Evolutionary conservation across 129 eudicot genomes (phyloP).

Genomic region (Smallanthus sonchifolius): DNA sequence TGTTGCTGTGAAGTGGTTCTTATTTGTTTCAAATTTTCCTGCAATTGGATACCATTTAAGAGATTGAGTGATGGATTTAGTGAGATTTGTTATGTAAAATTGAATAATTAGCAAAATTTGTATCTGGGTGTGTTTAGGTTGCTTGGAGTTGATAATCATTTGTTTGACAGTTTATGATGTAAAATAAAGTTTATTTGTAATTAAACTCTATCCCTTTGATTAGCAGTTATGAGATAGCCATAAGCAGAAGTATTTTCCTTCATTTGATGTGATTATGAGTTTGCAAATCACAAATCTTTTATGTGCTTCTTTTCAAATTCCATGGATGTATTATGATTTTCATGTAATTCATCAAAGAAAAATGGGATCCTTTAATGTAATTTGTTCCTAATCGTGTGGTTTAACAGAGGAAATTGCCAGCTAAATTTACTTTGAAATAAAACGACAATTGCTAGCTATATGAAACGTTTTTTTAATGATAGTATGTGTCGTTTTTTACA

Average conservation of each 20-base stretch:
- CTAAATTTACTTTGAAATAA: slow-evolving; percentile 9
- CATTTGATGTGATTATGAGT: background rate
- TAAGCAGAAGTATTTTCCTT: background rate
- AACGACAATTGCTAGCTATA: slow-evolving; percentile 12
- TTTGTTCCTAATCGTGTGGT: background rate
- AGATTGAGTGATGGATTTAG: background rate
- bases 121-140: background rate
- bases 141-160: background rate
- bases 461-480: background rate
- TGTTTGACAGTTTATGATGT: background rate
- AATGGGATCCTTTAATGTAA: background rate
- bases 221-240: background rate
- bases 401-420: slow-evolving; percentile 3
- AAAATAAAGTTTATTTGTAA: background rate
- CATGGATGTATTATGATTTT: background rate
- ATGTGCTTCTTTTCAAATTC: background rate
- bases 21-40: background rate
- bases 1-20: background rate
- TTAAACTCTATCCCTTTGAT: background rate
- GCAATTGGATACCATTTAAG: background rate
- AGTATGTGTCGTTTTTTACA: background rate
- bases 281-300: background rate
- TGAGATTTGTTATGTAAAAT: background rate
- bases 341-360: background rate
- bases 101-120: background rate